phyloP scores from a whole-genome alignment of 2,329 filamentous ascomycete species.

The Parasarocladium wereldwijsianum region DNA sequence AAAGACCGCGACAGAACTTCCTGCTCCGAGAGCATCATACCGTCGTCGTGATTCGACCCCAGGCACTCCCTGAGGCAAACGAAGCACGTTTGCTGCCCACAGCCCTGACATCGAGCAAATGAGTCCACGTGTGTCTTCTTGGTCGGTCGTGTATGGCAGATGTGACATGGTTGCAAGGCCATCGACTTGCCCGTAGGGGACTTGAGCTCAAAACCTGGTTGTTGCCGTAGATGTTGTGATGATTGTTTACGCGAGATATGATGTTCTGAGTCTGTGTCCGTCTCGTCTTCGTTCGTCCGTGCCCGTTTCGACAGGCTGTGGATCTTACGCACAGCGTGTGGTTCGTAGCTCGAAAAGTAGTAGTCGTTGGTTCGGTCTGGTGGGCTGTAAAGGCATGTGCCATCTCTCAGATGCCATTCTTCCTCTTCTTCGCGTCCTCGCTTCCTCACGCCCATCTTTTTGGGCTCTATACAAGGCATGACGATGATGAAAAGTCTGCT shows the following conservation, averaged over 20 bases:
- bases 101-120: constrained; percentile 49
- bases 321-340: constrained; percentile 14
- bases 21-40: constrained; percentile 14
- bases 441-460: constrained; percentile 15
- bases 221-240: too few relatives aligned
- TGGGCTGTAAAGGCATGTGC: constrained; percentile 12
- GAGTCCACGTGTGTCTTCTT: constrained; percentile 52
- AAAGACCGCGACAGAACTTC: constrained; percentile 28
- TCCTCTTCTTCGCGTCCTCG: constrained; percentile 18
- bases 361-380: constrained; percentile 13
- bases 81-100: constrained; percentile 48
- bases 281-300: constrained; percentile 13
- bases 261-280: too few relatives aligned
- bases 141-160: constrained; percentile 51
- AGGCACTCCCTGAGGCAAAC: constrained; percentile 53
- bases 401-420: constrained; percentile 5
- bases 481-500: constrained; percentile 4
- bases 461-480: constrained; percentile 20
- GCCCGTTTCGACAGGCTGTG: constrained; percentile 17
- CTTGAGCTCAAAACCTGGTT: too few relatives aligned
- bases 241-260: too few relatives aligned
- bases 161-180: constrained; percentile 54
- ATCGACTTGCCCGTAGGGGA: too few relatives aligned
- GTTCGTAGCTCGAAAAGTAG: constrained; percentile 12
- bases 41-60: constrained; percentile 23